Base-by-base conservation (phyloP, 2,329 filamentous ascomycete genomes). In the Akanthomyces muscarius region DNA sequence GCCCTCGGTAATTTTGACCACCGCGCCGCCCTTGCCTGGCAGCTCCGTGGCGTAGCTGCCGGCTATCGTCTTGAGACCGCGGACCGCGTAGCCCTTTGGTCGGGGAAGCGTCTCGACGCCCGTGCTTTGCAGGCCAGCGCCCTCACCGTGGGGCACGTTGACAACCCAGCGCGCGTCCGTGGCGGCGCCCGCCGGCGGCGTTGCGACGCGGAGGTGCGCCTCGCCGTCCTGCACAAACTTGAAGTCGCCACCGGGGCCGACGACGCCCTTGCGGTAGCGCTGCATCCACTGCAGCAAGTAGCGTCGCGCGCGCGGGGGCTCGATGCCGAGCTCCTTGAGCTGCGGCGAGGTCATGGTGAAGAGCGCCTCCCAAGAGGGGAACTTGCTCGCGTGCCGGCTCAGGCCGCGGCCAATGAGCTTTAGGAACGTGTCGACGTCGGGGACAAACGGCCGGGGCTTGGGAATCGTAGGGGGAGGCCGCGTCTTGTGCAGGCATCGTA, bases 221-320 rank as follows among this genome's bases (percentile, higher is more conserved):
- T 77, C 73, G 44, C 83, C 83, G 62, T 84, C 76, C 67, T 81
- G 74, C 45, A 97, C 92, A 72, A 89, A 81, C 69, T 86, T 80
- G 67, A 96, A 81, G 74, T 97, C 92, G 33, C 92, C 94, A 14
- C 92, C 94, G 25, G 91, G 83, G 16, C 94, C 94, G 70, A 89
- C 89, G 25, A 87, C 80, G 6, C 91, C 92, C 54, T 86, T 84
- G 66, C 90, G 83, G 76, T 95, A 98, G 71, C 89, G 88, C 70
- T 97, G 88, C 69, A 92, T 86, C 91, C 94, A 97, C 67, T 88
- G 86, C 54, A 98, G 79, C 18, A 99, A 84, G 73, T 98, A 99
- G 63, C 89, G 83, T 66, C 95, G 85, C 68, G 86, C 85, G 51
- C 94, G 88, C 21, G 94, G 85, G 16, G 92, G 92, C 74, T 98